Percentiles rank a stretch among this genome's conserved stretches.
Conservation (phyloP, 164 flowering plant genomes). For the Tetrastigma voinierianum region DNA sequence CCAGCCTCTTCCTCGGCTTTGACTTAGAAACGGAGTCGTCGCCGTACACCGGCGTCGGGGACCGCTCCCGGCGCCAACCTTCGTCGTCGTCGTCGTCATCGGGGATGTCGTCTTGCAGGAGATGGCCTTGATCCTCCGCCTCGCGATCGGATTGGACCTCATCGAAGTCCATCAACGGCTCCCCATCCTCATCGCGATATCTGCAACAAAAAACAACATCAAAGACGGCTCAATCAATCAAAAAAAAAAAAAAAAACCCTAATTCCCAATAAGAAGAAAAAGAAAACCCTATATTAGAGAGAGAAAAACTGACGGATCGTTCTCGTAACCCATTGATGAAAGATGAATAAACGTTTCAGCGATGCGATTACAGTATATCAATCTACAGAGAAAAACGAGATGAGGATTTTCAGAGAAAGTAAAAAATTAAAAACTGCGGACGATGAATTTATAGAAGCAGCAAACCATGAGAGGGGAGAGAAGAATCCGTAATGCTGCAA, state of each 20-base stretch:
- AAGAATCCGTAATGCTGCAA: too few relatives aligned
- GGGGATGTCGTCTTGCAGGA: slow-evolving; percentile 14
- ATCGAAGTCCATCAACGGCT: slow-evolving; percentile 81
- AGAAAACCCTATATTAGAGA: slow-evolving; percentile 18
- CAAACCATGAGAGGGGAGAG: too few relatives aligned
- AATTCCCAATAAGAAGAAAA: background rate
- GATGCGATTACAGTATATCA: too few relatives aligned
- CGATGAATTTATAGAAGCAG: too few relatives aligned
- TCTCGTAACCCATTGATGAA: slow-evolving; percentile 53
- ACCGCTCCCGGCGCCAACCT: slow-evolving; percentile 50
- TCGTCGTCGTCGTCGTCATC: slow-evolving; percentile 37
- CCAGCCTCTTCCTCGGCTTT: slow-evolving; percentile 72
- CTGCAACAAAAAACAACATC: slow-evolving; percentile 26
- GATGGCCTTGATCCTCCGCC: slow-evolving; percentile 27
- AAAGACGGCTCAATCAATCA: background rate
- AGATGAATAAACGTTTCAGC: too few relatives aligned
- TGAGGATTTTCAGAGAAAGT: too few relatives aligned
- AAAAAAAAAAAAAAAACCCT: slow-evolving; percentile 12
- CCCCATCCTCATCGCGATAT: slow-evolving; percentile 86
- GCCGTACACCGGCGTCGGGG: slow-evolving; percentile 61
- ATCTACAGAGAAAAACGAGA: too few relatives aligned
- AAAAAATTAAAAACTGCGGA: too few relatives aligned
- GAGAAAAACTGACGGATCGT: slow-evolving; percentile 54
- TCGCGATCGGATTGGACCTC: slow-evolving; percentile 56
- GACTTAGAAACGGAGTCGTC: slow-evolving; percentile 31